Percentiles rank a stretch among this genome's conserved stretches.
Conservation (phyloP, 1,284 basidiomycete genomes). For the Pascua guehoae region DNA sequence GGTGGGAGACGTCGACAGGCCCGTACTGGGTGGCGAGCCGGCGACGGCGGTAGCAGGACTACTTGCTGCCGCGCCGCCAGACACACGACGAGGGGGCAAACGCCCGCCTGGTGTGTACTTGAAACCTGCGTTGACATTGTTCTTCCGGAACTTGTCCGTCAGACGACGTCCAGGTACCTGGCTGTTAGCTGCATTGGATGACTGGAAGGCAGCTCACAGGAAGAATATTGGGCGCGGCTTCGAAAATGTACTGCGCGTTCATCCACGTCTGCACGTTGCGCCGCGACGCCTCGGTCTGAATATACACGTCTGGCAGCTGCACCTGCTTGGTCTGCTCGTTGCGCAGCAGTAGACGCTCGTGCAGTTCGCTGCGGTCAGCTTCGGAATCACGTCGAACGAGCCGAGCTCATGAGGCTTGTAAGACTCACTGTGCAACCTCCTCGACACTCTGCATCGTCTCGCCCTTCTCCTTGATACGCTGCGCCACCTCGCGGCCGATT, state of each 20-base stretch:
- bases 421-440: conserved; percentile 68
- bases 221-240: conserved; percentile 75
- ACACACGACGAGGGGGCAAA: conserved; percentile 53
- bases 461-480: conserved; percentile 71
- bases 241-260: conserved; percentile 65
- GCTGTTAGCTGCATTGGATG: neutral
- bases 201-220: conserved; percentile 56
- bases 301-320: conserved; percentile 93
- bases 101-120: conserved; percentile 58
- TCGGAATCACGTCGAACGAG: neutral
- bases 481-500: conserved; percentile 87
- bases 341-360: conserved; percentile 82
- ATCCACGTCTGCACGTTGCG: conserved; percentile 89
- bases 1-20: conserved; percentile 21
- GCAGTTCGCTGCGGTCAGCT: conserved; percentile 54
- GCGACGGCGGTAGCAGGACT: conserved; percentile 2
- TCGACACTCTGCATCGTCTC: conserved; percentile 81
- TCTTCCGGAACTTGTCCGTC: conserved; percentile 76
- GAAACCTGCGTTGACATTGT: conserved; percentile 35
- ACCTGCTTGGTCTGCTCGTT: conserved; percentile 97
- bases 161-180: conserved; percentile 88
- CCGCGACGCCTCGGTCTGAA: conserved; percentile 76
- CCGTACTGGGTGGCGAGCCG: conserved; percentile 48
- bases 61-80: conserved; percentile 10
- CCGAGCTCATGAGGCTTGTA: neutral